These are phyloP conservation scores for Hymenotorrendiella dingleyae DNA, from an alignment of 2,329 filamentous ascomycete genomes.

Conservation along the genomic window DNA sequence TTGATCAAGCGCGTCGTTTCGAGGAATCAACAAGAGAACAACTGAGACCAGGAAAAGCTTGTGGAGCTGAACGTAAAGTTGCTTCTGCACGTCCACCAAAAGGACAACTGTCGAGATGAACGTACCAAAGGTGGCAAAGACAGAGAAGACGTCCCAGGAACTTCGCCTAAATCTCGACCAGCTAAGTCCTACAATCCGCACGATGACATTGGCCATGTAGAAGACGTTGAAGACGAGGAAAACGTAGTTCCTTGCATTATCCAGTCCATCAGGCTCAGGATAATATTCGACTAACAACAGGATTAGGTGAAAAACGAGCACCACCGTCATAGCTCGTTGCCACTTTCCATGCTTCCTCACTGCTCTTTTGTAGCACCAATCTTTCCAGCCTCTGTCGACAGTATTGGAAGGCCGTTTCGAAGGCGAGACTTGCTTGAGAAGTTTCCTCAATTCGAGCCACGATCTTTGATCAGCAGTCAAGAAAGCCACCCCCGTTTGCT, in stretches of 20 bases:
- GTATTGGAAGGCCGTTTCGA: conserved; percentile 85
- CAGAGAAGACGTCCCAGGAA: conserved; percentile 90
- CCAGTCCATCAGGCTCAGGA: conserved; percentile 67
- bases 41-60: conserved; percentile 92
- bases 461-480: conserved; percentile 93
- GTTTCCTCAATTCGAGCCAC: conserved; percentile 90
- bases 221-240: conserved; percentile 79
- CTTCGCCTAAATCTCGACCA: conserved; percentile 90
- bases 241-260: conserved; percentile 61
- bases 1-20: conserved; percentile 95
- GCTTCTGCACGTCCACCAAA: conserved; percentile 48
- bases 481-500: conserved; percentile 95
- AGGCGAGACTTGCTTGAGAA: conserved; percentile 86
- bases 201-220: conserved; percentile 74
- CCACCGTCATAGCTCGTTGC: conserved; percentile 74
- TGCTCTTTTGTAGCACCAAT: conserved; percentile 91
- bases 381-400: conserved; percentile 70
- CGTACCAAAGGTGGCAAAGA: conserved; percentile 72
- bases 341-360: conserved; percentile 91
- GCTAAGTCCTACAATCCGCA: conserved; percentile 81
- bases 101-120: conserved; percentile 77
- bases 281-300: conserved; percentile 84
- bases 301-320: conserved; percentile 76
- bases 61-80: conserved; percentile 72
- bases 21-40: conserved; percentile 82